These are phyloP conservation scores for Colletotrichum melonis DNA, from an alignment of 2,329 filamentous ascomycete species.

Conservation along the genomic window DNA sequence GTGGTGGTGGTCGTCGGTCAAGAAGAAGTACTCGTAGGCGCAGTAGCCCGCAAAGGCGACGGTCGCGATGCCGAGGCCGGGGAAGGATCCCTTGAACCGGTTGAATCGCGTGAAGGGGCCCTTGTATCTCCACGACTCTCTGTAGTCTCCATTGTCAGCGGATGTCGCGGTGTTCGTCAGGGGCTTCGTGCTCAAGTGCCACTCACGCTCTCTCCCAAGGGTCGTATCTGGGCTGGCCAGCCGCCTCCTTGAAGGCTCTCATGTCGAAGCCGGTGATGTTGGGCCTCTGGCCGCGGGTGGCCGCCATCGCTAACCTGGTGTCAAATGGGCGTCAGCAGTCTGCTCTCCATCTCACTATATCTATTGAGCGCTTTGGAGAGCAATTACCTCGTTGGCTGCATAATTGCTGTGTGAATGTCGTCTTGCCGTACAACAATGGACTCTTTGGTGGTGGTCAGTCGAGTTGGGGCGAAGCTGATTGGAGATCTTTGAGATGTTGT, in stretches of 20 bases:
- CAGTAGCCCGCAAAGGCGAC: constrained; percentile 93
- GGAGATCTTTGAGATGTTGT: constrained; percentile 32
- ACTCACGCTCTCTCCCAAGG: constrained; percentile 75
- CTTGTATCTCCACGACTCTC: constrained; percentile 94
- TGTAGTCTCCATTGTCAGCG: constrained; percentile 51
- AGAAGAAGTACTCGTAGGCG: constrained; percentile 87
- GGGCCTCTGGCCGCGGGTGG: constrained; percentile 60
- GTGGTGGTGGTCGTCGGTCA: constrained; percentile 77
- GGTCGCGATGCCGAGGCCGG: constrained; percentile 90
- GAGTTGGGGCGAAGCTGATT: constrained; percentile 36
- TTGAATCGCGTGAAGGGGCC: constrained; percentile 90
- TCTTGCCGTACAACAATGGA: constrained; percentile 30
- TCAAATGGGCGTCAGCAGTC: neutral
- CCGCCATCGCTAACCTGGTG: constrained; percentile 61
- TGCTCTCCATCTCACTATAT: neutral
- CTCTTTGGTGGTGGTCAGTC: constrained; percentile 27
- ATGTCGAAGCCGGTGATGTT: constrained; percentile 95
- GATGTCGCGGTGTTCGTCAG: neutral
- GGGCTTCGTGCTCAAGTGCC: neutral
- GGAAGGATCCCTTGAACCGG: constrained; percentile 87
- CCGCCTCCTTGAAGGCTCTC: constrained; percentile 79
- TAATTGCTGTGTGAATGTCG: constrained; percentile 39
- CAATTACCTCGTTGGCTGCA: constrained; percentile 44
- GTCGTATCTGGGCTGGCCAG: constrained; percentile 72
- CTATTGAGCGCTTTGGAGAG: constrained; percentile 13